Evolutionary conservation across 75 land plant species (phyloP).

Genomic region (Selaginella tamariscina): DNA sequence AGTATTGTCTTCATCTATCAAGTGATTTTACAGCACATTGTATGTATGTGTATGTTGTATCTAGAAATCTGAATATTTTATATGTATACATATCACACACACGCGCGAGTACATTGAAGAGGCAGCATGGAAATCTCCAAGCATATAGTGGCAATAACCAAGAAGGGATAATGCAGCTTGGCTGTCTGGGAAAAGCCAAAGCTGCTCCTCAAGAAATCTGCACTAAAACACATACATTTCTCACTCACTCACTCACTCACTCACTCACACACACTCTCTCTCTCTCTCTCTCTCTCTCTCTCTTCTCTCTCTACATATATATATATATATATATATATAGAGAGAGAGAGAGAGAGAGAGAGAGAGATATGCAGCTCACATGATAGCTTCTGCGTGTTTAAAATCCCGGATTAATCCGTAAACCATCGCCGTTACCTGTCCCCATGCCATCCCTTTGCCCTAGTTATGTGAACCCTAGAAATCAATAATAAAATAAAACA

Average conservation of each 20-base stretch:
- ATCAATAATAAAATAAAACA: no score
- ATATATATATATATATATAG: no score
- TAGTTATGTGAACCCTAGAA: no score
- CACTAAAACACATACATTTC: background rate
- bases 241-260: background rate
- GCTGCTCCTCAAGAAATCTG: slow-evolving; percentile 30
- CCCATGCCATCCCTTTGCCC: slow-evolving; percentile 32
- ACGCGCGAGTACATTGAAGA: slow-evolving; percentile 18
- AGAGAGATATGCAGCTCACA: slow-evolving; percentile 9
- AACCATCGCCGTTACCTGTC: slow-evolving; percentile 22
- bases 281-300: background rate
- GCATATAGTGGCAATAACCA: slow-evolving; percentile 29
- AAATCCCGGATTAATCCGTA: slow-evolving; percentile 29
- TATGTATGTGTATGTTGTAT: no score
- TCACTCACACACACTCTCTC: background rate
- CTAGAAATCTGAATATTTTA: no score
- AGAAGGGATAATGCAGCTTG: slow-evolving; percentile 30
- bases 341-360: no score
- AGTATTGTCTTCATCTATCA: no score
- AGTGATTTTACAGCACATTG: no score
- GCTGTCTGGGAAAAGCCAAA: slow-evolving; percentile 24
- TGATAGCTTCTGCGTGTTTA: slow-evolving; percentile 22
- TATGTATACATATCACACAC: no score
- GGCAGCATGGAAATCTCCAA: slow-evolving; percentile 25
- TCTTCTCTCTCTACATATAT: no score